phyloP scores from a whole-genome alignment of 2,329 filamentous ascomycete species.

The Ceratocystis diversiconidia region DNA sequence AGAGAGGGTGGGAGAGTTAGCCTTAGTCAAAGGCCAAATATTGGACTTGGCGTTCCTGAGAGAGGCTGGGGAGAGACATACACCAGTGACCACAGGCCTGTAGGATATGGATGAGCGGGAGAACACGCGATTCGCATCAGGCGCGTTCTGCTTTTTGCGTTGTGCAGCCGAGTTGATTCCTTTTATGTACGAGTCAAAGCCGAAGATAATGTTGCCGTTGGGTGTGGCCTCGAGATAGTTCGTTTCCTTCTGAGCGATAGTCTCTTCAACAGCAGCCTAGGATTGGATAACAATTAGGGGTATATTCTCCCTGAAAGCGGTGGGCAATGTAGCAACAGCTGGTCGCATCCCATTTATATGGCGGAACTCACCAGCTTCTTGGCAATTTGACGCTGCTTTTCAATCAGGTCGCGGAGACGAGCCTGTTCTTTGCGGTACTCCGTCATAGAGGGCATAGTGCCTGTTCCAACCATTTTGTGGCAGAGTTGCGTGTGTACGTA shows the following conservation, averaged over 20 bases:
- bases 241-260: constrained; percentile 70
- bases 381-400: constrained; percentile 29
- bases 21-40: neutral
- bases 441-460: constrained; percentile 27
- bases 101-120: constrained; percentile 50
- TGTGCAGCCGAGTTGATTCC: constrained; percentile 52
- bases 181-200: constrained; percentile 98
- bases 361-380: constrained; percentile 26
- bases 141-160: constrained; percentile 48
- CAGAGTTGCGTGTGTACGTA: neutral
- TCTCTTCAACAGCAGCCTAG: constrained; percentile 48
- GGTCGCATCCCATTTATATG: too few relatives aligned
- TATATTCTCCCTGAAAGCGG: constrained; percentile 25
- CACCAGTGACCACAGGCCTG: constrained; percentile 30
- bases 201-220: constrained; percentile 87
- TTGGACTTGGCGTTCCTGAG: neutral
- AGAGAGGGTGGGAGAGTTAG: constrained; percentile 7
- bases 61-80: constrained; percentile 21
- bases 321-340: too few relatives aligned
- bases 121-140: constrained; percentile 63
- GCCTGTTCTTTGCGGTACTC: constrained; percentile 39
- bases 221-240: constrained; percentile 83
- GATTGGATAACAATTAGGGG: neutral
- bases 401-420: constrained; percentile 34
- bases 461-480: constrained; percentile 17